Conservation (phyloP, 176 grass and related monocot genomes). For the Triticum dicoccoides region DNA sequence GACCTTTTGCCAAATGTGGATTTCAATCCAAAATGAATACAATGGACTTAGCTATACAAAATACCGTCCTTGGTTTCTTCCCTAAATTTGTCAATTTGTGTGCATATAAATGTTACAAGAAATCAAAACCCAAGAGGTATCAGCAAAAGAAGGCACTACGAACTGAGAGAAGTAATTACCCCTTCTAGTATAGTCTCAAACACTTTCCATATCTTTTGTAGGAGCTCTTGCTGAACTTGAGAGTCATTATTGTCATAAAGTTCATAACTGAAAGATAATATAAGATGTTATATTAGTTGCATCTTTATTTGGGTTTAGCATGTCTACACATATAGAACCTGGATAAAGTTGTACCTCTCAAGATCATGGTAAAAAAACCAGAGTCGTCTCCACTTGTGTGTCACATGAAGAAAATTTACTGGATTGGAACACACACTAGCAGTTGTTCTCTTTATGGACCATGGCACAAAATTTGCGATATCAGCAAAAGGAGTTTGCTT, state of each 20-base stretch:
- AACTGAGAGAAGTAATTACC: too few relatives aligned
- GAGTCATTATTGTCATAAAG: constrained; percentile 40
- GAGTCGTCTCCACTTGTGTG: constrained; percentile 91
- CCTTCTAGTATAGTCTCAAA: too few relatives aligned
- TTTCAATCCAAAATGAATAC: neutral
- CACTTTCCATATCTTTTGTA: too few relatives aligned
- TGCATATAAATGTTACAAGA: neutral
- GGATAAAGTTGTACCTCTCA: constrained; percentile 35
- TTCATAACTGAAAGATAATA: constrained; percentile 65
- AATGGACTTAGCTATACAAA: too few relatives aligned
- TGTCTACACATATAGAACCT: constrained; percentile 8
- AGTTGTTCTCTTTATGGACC: too few relatives aligned
- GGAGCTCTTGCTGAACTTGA: constrained; percentile 47
- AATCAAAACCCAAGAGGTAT: constrained; percentile 12
- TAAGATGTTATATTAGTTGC: neutral
- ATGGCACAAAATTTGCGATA: too few relatives aligned
- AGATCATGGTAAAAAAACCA: constrained; percentile 88
- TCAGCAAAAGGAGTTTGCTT: too few relatives aligned
- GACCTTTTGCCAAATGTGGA: constrained; percentile 77
- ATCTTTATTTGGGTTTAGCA: neutral
- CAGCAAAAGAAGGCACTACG: neutral
- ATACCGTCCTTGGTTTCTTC: too few relatives aligned
- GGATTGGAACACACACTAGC: too few relatives aligned
- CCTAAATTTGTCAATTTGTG: too few relatives aligned
- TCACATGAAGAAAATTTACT: constrained; percentile 31